Base-by-base conservation (phyloP, 768 basidiomycete genomes). In the Pisolithus orientalis region DNA sequence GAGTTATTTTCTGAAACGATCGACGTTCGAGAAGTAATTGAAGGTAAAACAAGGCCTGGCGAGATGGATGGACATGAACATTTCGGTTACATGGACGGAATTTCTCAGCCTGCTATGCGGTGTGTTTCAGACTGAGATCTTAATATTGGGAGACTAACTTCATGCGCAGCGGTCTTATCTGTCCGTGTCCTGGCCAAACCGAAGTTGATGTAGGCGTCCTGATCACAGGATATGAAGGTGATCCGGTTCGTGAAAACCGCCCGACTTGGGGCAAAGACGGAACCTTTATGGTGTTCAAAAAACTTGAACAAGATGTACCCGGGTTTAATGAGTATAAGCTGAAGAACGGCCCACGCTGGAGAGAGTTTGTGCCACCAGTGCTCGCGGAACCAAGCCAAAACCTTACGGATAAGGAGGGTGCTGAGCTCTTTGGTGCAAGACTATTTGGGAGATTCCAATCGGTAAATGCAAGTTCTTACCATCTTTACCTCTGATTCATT, bases 361-460 rank as follows among this genome's bases (percentile, higher is more conserved):
- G 25, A 53, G 27, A 55, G 40, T 37, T 54, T 24, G 49, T 40
- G 9, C 72, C 78, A 6, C 57, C 27, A 10, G 37, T 50, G 1
- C 7, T 39, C 4, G 24, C 47, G 44, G 53, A 29, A 17, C 29
- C 24, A 50, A 13, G 31, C 1, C 51, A 47, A 17, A 27, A 70
- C 1, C 58, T 79, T 44, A 67, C 68, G 1, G 53, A 53, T 7
- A 57, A 70, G 47, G 63, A 78, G 52, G 76, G 78, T 16, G 72
- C 72, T 39, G 77, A 75, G 17, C 68, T 80, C n/a, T 67, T 76
- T 16, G 79, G 78, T 39, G 79, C 79, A 16, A 70, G 79, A 49
- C 65, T 80, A 54, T 68, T 80, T 24, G 80, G 80, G 11, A 68
- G 80, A 17, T 80, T 78, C 79, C 79, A 77, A 72, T 78, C 76